Evolutionary conservation across 139 green algal species (phyloP).

Genomic region (Ostreobium quekettii): DNA sequence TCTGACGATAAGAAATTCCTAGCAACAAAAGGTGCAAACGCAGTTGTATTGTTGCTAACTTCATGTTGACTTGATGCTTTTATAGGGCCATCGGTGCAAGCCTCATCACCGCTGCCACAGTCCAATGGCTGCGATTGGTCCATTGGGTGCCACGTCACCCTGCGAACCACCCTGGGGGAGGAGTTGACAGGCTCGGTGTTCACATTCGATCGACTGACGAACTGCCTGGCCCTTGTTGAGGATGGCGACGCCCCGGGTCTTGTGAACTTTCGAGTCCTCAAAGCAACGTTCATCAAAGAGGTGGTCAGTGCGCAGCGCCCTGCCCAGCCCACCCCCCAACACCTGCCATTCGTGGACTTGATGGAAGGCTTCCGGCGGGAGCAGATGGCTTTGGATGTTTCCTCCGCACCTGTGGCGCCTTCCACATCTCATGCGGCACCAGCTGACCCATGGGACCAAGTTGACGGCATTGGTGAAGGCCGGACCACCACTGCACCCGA

Average conservation of each 20-base stretch:
- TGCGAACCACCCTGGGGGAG: slow-evolving; percentile 13
- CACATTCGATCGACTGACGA: slow-evolving; percentile 14
- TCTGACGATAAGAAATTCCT: too few species aligned
- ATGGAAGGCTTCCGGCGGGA: background rate
- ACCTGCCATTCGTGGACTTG: slow-evolving; percentile 8
- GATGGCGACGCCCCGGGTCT: background rate
- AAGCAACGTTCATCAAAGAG: slow-evolving; percentile 12
- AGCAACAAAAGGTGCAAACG: too few species aligned
- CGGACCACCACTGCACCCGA: too few species aligned
- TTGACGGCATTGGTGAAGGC: too few species aligned
- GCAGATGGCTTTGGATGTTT: background rate
- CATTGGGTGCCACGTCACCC: background rate
- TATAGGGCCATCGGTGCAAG: too few species aligned
- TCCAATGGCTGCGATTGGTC: background rate
- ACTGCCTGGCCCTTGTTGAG: slow-evolving; percentile 7
- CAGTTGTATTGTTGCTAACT: too few species aligned
- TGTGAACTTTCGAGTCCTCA: slow-evolving; percentile 11
- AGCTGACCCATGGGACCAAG: too few species aligned
- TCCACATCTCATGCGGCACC: too few species aligned
- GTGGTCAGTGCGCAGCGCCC: background rate
- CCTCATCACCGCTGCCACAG: background rate
- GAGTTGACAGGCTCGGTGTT: slow-evolving; percentile 11
- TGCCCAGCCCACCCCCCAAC: too few species aligned
- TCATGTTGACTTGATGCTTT: too few species aligned
- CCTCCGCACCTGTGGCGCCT: too few species aligned